These are phyloP conservation scores for Tritrichomonas musculus DNA, from an alignment of 208 protist genomes.

Conservation along the genomic window DNA sequence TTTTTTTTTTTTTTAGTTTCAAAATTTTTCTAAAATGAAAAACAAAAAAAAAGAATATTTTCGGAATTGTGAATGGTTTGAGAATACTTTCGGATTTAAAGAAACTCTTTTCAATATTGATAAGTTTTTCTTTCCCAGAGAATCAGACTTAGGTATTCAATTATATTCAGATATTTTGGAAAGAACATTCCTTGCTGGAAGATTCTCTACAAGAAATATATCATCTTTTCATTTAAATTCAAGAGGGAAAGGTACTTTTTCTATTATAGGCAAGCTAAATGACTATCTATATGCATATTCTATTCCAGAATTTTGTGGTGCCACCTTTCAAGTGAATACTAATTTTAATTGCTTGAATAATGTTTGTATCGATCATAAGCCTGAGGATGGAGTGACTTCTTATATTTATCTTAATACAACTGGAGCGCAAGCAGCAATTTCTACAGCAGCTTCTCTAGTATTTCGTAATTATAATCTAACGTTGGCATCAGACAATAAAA, in stretches of 20 bases:
- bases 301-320: too few species aligned
- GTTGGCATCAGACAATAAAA: background rate
- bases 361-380: too few species aligned
- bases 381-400: background rate
- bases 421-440: background rate
- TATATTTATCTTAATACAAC: background rate
- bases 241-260: background rate
- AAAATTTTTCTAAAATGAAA: too few species aligned
- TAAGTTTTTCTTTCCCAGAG: background rate
- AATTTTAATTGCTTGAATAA: slow-evolving; percentile 2
- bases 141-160: background rate
- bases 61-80: background rate
- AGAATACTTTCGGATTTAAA: background rate
- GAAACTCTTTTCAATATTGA: background rate
- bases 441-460: background rate
- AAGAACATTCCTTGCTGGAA: background rate
- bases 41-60: too few species aligned
- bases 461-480: background rate
- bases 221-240: background rate
- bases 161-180: background rate
- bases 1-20: too few species aligned
- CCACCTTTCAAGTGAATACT: too few species aligned
- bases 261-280: background rate
- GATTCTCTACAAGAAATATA: background rate
- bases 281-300: too few species aligned